phyloP scores from a whole-genome alignment of 2,329 filamentous ascomycete species.

The Colletotrichum ledebouriae region DNA sequence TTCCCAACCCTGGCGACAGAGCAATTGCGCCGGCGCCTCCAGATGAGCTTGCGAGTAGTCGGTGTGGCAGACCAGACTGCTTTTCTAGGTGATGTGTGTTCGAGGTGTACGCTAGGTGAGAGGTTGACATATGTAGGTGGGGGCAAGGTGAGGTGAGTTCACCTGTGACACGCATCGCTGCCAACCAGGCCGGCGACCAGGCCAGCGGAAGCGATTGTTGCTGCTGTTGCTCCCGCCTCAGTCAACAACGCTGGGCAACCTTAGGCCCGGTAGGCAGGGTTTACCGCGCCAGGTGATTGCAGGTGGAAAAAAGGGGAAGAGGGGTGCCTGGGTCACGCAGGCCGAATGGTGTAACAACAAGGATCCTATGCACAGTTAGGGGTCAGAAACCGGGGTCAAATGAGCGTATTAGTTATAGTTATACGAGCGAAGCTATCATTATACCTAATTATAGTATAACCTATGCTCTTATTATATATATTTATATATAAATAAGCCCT shows the following conservation, averaged over 20 bases:
- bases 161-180: conserved; percentile 32
- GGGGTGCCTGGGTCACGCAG: conserved; percentile 26
- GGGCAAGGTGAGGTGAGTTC: conserved; percentile 12
- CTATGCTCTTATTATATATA: too few species aligned
- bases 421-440: too few species aligned
- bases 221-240: conserved; percentile 13
- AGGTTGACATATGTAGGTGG: background rate
- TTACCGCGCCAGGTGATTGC: conserved; percentile 36
- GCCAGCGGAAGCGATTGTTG: conserved; percentile 5
- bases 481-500: too few species aligned
- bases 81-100: too few species aligned
- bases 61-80: background rate
- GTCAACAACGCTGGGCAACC: background rate
- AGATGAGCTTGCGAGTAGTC: conserved; percentile 14
- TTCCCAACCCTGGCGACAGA: too few species aligned
- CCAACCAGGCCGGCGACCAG: too few species aligned
- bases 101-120: conserved; percentile 2
- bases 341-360: too few species aligned
- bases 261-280: conserved; percentile 18
- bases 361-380: too few species aligned
- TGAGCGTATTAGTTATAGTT: too few species aligned
- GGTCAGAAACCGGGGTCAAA: too few species aligned
- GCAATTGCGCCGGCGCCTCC: conserved; percentile 20
- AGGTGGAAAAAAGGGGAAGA: conserved; percentile 39
- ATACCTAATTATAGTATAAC: too few species aligned